Percentiles rank a stretch among this genome's conserved stretches.
phyloP scores from a whole-genome alignment of 2,329 filamentous ascomycete genomes.

The Fusarium coffeatum region DNA sequence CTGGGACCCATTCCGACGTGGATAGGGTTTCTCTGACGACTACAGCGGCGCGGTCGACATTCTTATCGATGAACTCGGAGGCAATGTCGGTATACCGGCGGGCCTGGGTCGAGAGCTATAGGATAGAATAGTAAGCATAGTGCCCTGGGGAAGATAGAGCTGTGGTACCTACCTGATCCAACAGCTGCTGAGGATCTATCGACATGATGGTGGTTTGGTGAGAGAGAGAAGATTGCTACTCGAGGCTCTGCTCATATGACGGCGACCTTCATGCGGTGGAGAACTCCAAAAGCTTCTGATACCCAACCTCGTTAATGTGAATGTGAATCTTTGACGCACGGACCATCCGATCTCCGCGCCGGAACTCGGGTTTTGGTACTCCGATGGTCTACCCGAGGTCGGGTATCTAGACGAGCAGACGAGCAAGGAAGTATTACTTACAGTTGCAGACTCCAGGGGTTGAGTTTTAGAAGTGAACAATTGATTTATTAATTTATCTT shows the following conservation, averaged over 20 bases:
- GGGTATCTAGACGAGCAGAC: conserved; percentile 31
- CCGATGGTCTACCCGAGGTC: conserved; percentile 31
- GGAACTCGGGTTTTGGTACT: conserved; percentile 32
- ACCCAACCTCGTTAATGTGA: conserved; percentile 39
- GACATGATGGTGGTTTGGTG: conserved; percentile 68
- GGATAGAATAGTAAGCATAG: conserved; percentile 22
- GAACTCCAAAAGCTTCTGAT: conserved; percentile 43
- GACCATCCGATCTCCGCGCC: conserved; percentile 38
- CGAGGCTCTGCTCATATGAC: conserved; percentile 47
- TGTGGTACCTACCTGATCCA: conserved; percentile 73
- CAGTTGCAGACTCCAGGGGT: neutral
- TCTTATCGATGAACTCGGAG: conserved; percentile 82
- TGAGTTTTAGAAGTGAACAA: neutral
- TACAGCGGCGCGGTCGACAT: conserved; percentile 80
- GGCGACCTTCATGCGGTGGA: conserved; percentile 46
- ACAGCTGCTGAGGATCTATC: conserved; percentile 80
- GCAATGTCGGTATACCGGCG: conserved; percentile 76
- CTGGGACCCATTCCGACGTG: conserved; percentile 77
- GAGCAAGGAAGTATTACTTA: conserved; percentile 6
- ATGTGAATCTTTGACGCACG: conserved; percentile 37
- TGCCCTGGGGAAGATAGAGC: neutral
- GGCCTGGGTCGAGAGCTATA: conserved; percentile 70
- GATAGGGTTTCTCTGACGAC: conserved; percentile 76
- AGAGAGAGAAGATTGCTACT: conserved; percentile 39
- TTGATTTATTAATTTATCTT: neutral